Evolutionary conservation across 2,329 filamentous ascomycete species (phyloP), one percentile per base, ranked within the genome.

Genomic region (Endocalyx cinctus): DNA sequence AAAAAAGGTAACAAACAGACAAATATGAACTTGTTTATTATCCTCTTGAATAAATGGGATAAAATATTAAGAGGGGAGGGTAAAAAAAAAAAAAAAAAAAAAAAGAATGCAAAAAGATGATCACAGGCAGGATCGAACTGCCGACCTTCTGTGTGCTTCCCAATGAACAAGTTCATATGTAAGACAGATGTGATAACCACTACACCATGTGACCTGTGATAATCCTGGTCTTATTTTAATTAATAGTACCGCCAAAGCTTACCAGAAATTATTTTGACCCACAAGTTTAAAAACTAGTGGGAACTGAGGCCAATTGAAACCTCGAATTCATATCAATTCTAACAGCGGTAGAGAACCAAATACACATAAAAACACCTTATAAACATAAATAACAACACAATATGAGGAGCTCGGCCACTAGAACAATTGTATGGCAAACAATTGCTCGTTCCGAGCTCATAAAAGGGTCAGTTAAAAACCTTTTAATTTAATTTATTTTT

Each of bases 61-160:
- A n/a, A n/a, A n/a, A n/a, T n/a, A n/a, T n/a, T n/a, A n/a, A n/a
- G n/a, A n/a, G n/a, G n/a, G n/a, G n/a, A n/a, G n/a, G n/a, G n/a
- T n/a, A n/a, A n/a, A n/a, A n/a, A n/a, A n/a, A n/a, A n/a, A n/a
- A n/a, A n/a, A n/a, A n/a, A n/a, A n/a, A n/a, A n/a, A 13, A 6
- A 4, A 5, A 11, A 7, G 6, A 17, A 8, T 18, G 16, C 10
- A 38, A 42, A 42, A 38, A 33, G n/a, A 20, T 46, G 43, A 42
- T 44, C 40, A 32, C 42, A 38, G 43, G 41, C 44, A 42, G 43
- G 43, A 46, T 46, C 43, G 43, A 46, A 46, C 43, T 42, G 44
- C 41, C 43, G 43, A 38, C 43, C 43, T 46, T 42, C 39, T 38
- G 43, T 41, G 43, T 39, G n/a, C n/a, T n/a, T n/a, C 22, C 40